Percentiles rank a stretch among this genome's conserved stretches.
Conservation (phyloP, 768 basidiomycete genomes). For the Lyophyllum atratum region DNA sequence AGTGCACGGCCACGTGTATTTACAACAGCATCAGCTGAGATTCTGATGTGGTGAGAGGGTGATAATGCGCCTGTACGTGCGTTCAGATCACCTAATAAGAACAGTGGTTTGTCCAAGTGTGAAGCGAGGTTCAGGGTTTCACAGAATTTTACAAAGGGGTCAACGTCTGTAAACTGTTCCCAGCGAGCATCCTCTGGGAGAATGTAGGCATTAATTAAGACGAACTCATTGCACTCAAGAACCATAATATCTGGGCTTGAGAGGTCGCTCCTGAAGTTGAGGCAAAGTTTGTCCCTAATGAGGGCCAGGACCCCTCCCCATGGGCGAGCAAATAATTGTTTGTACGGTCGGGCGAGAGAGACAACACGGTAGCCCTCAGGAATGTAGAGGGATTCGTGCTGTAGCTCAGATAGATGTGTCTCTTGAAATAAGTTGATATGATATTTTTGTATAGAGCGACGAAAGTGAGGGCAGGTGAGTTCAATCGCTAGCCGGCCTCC, state of each 20-base stretch:
- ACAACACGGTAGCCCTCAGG: background rate
- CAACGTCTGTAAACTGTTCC: background rate
- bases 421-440: background rate
- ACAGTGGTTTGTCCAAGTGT: background rate
- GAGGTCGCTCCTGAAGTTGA: background rate
- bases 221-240: background rate
- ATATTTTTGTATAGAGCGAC: background rate
- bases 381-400: background rate
- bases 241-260: slow-evolving; percentile 2
- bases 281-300: background rate
- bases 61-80: background rate
- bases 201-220: background rate
- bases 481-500: background rate
- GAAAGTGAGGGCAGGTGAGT: background rate
- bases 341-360: background rate
- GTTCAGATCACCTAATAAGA: slow-evolving; percentile 3
- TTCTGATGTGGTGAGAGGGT: background rate
- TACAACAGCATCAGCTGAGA: background rate
- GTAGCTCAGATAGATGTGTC: background rate
- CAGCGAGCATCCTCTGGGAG: background rate
- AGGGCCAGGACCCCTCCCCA: slow-evolving; percentile 1
- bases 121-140: background rate
- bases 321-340: background rate
- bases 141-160: background rate
- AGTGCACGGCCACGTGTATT: background rate